These are phyloP conservation scores for Parmelia sp. DNA, from an alignment of 495 filamentous ascomycete species.

Conservation along the genomic window DNA sequence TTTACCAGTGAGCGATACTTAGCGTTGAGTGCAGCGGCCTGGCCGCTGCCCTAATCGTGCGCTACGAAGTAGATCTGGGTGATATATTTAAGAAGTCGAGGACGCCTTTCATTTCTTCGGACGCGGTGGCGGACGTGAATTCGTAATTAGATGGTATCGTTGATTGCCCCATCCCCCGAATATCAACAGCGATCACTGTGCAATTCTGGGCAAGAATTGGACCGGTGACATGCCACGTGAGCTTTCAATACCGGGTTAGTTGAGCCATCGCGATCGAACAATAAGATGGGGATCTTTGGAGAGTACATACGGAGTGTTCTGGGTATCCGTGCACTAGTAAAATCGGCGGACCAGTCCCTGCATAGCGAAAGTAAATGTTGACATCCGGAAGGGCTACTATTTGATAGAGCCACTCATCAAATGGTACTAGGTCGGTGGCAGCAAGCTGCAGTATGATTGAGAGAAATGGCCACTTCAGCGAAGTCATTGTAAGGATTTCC, in stretches of 20 bases:
- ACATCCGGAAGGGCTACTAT: slow-evolving; percentile 15
- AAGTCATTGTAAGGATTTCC: background rate
- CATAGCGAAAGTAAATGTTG: slow-evolving; percentile 30
- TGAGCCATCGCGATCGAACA: no score
- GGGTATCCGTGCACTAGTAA: slow-evolving; percentile 35
- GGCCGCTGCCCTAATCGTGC: background rate
- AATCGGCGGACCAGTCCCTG: slow-evolving; percentile 31
- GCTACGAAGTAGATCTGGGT: background rate
- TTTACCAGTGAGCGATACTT: slow-evolving; percentile 6
- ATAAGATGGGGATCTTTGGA: background rate
- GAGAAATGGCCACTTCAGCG: background rate
- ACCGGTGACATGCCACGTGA: slow-evolving; percentile 35
- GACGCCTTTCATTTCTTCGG: background rate
- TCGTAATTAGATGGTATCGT: slow-evolving; percentile 29
- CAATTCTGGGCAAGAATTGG: slow-evolving; percentile 27
- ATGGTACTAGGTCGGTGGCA: background rate
- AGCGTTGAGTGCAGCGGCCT: background rate
- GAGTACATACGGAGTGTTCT: slow-evolving; percentile 16
- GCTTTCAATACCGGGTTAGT: slow-evolving; percentile 11
- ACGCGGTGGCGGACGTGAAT: background rate
- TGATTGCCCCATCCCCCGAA: slow-evolving; percentile 36
- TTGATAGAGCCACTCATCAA: background rate
- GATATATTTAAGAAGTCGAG: background rate
- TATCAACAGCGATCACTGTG: slow-evolving; percentile 34
- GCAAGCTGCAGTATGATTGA: slow-evolving; percentile 1